A percentile compares a stretch with the other conserved stretches of the same genome.
These are phyloP conservation scores for Puccinia triticina DNA, from an alignment of 1,284 basidiomycete genomes.

Conservation along the genomic window DNA sequence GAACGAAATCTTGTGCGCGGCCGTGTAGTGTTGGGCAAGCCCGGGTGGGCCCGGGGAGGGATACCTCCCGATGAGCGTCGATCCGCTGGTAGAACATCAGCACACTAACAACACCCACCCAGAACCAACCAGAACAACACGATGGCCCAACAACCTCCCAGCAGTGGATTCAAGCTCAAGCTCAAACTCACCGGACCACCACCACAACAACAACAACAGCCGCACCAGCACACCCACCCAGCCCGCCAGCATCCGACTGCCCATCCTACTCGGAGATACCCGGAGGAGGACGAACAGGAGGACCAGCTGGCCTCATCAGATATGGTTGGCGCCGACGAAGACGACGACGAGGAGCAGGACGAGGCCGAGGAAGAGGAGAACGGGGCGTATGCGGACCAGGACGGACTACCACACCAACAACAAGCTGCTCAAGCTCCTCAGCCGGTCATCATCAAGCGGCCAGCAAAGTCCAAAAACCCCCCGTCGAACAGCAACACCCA, in stretches of 20 bases:
- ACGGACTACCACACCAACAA: neutral
- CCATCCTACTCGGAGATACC: neutral
- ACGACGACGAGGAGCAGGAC: slow-evolving; percentile 34
- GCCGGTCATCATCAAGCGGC: neutral
- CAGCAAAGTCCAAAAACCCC: neutral
- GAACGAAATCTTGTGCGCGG: too few relatives aligned
- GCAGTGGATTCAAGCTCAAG: slow-evolving; percentile 41
- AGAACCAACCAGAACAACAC: neutral
- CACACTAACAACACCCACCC: too few relatives aligned
- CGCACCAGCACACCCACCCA: neutral
- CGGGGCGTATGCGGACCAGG: neutral
- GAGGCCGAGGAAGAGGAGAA: slow-evolving; percentile 11
- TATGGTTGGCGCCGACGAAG: neutral
- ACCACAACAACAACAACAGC: neutral
- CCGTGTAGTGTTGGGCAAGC: too few relatives aligned
- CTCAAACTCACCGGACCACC: slow-evolving; percentile 44
- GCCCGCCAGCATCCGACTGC: too few relatives aligned
- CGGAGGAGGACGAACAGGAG: slow-evolving; percentile 41
- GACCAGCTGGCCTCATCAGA: slow-evolving; percentile 49
- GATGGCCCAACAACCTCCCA: neutral
- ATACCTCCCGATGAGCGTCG: too few relatives aligned
- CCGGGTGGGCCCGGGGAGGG: too few relatives aligned
- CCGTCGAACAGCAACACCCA: neutral
- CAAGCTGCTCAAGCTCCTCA: neutral
- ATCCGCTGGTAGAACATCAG: too few relatives aligned